phyloP scores from a whole-genome alignment of 2,329 filamentous ascomycete species.

The Capronia americana region DNA sequence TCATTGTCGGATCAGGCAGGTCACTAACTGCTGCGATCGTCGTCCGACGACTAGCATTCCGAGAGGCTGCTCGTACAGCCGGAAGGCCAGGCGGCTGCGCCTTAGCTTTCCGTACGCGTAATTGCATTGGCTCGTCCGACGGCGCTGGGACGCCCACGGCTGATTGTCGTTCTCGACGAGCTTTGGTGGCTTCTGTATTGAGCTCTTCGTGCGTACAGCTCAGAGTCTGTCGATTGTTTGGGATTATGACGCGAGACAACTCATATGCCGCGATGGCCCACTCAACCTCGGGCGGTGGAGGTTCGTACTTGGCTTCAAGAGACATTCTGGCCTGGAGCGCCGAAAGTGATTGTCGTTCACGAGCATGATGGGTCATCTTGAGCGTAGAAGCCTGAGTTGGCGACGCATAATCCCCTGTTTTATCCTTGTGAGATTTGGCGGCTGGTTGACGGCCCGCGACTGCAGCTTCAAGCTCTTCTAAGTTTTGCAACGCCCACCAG shows the following conservation, averaged over 20 bases:
- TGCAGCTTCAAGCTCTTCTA: conserved; percentile 73
- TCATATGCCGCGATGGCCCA: conserved; percentile 87
- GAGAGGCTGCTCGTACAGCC: conserved; percentile 58
- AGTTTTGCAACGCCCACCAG: conserved; percentile 72
- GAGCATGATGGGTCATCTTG: conserved; percentile 73
- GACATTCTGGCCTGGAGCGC: conserved; percentile 38
- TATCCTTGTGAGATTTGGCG: conserved; percentile 62
- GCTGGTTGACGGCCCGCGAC: conserved; percentile 59
- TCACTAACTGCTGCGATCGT: conserved; percentile 65
- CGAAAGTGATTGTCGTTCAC: conserved; percentile 43
- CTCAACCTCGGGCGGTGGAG: conserved; percentile 79
- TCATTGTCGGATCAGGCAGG: conserved; percentile 47
- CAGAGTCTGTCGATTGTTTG: conserved; percentile 72
- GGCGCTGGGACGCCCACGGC: conserved; percentile 53
- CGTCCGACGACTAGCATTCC: conserved; percentile 60
- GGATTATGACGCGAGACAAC: conserved; percentile 81
- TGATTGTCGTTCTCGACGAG: conserved; percentile 69
- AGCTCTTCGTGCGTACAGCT: conserved; percentile 83
- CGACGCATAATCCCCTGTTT: conserved; percentile 77
- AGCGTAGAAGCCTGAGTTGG: conserved; percentile 87
- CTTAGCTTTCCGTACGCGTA: conserved; percentile 71
- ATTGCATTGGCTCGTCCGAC: conserved; percentile 67
- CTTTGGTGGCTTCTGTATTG: conserved; percentile 69
- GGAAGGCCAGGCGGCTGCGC: conserved; percentile 55
- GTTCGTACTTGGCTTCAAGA: conserved; percentile 56